Conservation (phyloP, 345 rosid genomes). For the Eucalyptus erythrocorys region DNA sequence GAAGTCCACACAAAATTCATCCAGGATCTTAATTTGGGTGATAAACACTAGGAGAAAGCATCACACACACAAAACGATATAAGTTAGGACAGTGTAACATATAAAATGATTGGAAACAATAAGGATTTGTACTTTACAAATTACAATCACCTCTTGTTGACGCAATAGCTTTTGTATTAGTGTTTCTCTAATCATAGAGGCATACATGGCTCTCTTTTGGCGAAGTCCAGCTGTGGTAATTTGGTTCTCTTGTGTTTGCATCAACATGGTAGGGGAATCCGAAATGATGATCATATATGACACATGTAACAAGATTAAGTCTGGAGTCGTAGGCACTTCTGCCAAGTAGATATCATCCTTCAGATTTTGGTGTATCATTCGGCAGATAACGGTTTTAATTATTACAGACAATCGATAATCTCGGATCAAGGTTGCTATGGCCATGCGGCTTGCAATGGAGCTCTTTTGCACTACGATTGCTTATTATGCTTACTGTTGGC, state of each 20-base stretch:
- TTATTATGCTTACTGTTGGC: background rate
- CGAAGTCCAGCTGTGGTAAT: background rate
- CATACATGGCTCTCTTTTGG: background rate
- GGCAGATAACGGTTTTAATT: background rate
- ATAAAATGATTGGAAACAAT: background rate
- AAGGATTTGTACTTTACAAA: background rate
- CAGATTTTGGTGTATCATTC: background rate
- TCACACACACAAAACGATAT: background rate
- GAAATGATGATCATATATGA: background rate
- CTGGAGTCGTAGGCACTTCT: rapidly evolving
- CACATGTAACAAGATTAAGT: background rate
- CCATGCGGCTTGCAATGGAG: background rate
- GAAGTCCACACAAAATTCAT: background rate
- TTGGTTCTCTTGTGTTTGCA: background rate
- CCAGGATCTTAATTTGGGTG: background rate
- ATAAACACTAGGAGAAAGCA: background rate
- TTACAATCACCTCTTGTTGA: background rate
- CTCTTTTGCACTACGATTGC: background rate
- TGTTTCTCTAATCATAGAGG: background rate
- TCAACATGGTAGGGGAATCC: background rate
- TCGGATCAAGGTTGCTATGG: background rate
- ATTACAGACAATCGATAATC: background rate
- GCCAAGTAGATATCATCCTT: background rate
- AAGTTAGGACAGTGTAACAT: background rate
- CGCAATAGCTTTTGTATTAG: background rate